phyloP scores from a whole-genome alignment of 352 stramenopile species.

The Globisporangium alternatum region DNA sequence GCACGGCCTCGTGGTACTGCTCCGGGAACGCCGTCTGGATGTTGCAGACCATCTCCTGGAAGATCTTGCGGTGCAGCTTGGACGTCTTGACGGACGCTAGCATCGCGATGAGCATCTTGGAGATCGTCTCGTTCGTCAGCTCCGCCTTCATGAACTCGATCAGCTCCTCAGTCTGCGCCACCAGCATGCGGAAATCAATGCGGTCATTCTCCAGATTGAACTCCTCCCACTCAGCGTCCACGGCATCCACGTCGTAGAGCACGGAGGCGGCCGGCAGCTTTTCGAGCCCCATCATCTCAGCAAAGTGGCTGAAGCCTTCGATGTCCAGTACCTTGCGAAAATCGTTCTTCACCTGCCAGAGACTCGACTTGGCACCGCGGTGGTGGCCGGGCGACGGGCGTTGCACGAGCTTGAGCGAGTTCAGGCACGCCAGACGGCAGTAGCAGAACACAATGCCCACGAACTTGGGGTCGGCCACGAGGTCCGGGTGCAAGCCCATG shows the following conservation, averaged over 20 bases:
- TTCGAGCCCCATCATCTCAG: constrained; percentile 77
- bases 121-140: constrained; percentile 72
- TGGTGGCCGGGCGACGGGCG: constrained; percentile 42
- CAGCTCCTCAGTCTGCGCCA: constrained; percentile 62
- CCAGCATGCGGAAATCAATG: constrained; percentile 82
- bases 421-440: constrained; percentile 76
- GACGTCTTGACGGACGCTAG: constrained; percentile 82
- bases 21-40: constrained; percentile 76
- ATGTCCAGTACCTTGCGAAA: constrained; percentile 78
- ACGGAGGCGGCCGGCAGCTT: constrained; percentile 17
- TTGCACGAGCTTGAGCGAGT: constrained; percentile 78
- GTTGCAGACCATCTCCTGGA: constrained; percentile 87
- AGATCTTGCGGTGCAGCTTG: constrained; percentile 86
- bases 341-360: constrained; percentile 83
- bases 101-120: constrained; percentile 84
- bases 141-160: constrained; percentile 60
- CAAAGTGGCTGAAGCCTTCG: constrained; percentile 65
- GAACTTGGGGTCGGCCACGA: constrained; percentile 72
- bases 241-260: constrained; percentile 25
- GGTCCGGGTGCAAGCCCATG: constrained; percentile 72
- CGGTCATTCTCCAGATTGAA: constrained; percentile 85
- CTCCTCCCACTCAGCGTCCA: constrained; percentile 84
- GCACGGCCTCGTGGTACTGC: constrained; percentile 54
- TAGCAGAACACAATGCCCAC: constrained; percentile 82
- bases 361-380: constrained; percentile 61